These are phyloP conservation scores for Fusarium sp. DNA, from an alignment of 2,329 filamentous ascomycete species.

Conservation along the genomic window DNA sequence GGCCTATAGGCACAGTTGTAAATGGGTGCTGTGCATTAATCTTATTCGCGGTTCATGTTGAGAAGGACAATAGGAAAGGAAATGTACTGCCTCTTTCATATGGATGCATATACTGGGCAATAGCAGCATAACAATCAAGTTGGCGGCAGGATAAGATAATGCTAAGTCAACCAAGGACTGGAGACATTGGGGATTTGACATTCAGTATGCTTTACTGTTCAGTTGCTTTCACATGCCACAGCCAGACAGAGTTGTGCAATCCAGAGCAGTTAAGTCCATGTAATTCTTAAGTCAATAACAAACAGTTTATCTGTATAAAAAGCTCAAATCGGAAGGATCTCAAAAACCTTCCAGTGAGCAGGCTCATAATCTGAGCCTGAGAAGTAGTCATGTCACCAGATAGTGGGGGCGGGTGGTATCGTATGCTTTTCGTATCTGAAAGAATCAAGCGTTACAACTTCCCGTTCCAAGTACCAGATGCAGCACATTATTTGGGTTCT, in stretches of 20 bases:
- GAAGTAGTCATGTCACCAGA: conserved; percentile 15
- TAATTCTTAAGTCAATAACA: neutral
- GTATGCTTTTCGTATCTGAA: conserved; percentile 30
- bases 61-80: neutral
- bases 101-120: neutral
- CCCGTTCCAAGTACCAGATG: conserved; percentile 18
- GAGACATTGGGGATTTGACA: neutral
- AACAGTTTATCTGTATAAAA: conserved; percentile 27
- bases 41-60: neutral
- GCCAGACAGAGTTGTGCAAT: neutral
- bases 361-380: conserved; percentile 10
- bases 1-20: neutral
- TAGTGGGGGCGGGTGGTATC: conserved; percentile 22
- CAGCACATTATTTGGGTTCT: conserved; percentile 8
- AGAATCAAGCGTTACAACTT: conserved; percentile 23
- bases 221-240: neutral
- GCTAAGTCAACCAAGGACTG: neutral
- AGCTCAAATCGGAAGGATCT: conserved; percentile 9
- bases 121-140: neutral
- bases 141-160: neutral
- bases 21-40: neutral
- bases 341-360: conserved; percentile 7
- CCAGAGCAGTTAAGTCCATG: neutral
- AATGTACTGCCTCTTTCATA: neutral
- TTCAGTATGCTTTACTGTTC: neutral